Conservation (phyloP, 75 land plant genomes). For the Ceratopteris richardii region DNA sequence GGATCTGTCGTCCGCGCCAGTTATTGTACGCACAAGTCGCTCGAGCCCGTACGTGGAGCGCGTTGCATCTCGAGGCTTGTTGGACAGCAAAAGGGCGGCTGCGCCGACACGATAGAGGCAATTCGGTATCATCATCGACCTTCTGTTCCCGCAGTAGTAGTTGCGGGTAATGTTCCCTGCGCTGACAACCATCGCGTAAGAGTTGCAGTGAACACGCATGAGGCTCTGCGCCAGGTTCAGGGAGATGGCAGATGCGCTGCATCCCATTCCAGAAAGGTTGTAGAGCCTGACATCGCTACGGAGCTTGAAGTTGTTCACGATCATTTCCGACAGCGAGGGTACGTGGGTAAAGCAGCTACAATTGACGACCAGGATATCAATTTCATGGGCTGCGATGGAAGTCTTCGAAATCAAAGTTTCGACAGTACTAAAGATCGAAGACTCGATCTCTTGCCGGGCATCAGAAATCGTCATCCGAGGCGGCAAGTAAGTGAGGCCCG, state of each 20-base stretch:
- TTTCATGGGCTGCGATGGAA: conserved; percentile 26
- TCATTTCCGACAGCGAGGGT: conserved; percentile 41
- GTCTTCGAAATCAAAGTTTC: background rate
- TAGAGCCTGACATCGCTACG: conserved; percentile 36
- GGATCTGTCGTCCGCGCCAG: conserved; percentile 35
- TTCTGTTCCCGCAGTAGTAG: conserved; percentile 34
- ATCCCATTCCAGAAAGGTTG: conserved; percentile 64
- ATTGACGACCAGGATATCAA: conserved; percentile 52
- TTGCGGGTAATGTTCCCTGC: background rate
- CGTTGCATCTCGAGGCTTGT: conserved; percentile 10
- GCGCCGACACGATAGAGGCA: conserved; percentile 53
- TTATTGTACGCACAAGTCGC: conserved; percentile 38
- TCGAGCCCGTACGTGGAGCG: conserved; percentile 33
- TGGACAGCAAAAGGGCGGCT: conserved; percentile 41
- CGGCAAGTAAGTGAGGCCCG: background rate
- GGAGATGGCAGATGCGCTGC: conserved; percentile 42
- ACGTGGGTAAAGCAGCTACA: conserved; percentile 36
- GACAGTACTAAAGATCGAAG: background rate
- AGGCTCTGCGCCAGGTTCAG: conserved; percentile 30
- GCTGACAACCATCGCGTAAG: background rate
- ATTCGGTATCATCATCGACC: conserved; percentile 46
- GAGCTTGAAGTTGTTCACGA: conserved; percentile 40
- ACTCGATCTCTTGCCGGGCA: background rate
- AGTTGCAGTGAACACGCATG: conserved; percentile 11
- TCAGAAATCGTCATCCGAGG: background rate